phyloP scores from a whole-genome alignment of 768 basidiomycete species.

The Boletus rubroflammeus region DNA sequence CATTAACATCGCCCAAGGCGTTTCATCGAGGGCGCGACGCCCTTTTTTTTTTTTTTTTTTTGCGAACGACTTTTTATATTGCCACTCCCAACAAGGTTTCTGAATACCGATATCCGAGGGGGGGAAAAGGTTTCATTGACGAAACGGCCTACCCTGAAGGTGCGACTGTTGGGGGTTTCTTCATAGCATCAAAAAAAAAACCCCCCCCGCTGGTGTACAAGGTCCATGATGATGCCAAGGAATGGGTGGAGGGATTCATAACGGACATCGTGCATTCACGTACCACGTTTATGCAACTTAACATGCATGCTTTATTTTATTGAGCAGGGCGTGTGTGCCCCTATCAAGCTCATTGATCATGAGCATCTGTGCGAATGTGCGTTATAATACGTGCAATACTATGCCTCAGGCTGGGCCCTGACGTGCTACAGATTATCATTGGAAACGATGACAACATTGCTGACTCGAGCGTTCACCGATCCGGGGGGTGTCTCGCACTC shows the following conservation, averaged over 20 bases:
- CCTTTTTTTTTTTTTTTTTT: not conserved
- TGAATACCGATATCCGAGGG: no score
- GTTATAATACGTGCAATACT: not conserved
- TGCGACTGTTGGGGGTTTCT: not conserved
- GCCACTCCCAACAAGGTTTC: not conserved
- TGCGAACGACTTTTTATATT: not conserved
- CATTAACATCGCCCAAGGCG: not conserved
- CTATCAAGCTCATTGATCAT: not conserved
- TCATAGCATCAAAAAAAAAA: not conserved
- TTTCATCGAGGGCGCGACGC: not conserved
- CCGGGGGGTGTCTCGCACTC: no score
- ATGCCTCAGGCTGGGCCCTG: no score
- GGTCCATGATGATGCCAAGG: not conserved
- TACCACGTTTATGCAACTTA: not conserved
- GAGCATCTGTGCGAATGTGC: not conserved
- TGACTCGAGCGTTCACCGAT: not conserved
- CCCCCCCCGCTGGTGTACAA: not conserved
- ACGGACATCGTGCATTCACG: not conserved
- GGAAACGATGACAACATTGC: not conserved
- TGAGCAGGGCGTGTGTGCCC: not conserved
- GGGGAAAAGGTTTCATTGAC: no score
- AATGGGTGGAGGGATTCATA: not conserved
- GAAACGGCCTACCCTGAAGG: not conserved
- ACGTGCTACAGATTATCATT: not conserved
- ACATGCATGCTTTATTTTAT: not conserved